Evolutionary conservation across 148 eudicot species (phyloP), one percentile per base, ranked within the genome.

Genomic region (Rhododendron henanense): DNA sequence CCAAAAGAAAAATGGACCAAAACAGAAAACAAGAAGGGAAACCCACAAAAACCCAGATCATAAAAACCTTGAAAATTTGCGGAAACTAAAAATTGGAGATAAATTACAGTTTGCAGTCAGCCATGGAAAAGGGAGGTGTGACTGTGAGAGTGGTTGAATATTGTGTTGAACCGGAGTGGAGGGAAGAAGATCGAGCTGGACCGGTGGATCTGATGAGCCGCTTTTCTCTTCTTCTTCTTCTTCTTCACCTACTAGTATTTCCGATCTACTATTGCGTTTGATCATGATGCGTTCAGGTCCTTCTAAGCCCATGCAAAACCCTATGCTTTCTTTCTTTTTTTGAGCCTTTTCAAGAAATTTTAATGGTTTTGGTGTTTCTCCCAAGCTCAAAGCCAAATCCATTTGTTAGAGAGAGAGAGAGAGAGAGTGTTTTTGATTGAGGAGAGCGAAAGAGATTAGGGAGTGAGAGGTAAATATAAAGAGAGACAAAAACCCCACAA

Each of bases 381-480:
- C 93, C 73, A 90, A 86, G 87, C 91, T 91, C 88, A 91, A 79
- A 80, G 86, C 93, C 79, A 91, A 85, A 86, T 91, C 93, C 93
- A 91, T 91, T 16, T 14, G 6, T 10, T 33, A 28, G 37, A 69
- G 74, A 61, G 71, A n/a, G 71, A 65, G 71, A 69, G 53, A 25
- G 33, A 51, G 57, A 51, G 57, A 14, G 77, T 47, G 50, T 47
- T 13, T 75, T 37, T 75, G 44, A 33, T 35, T 5, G 23, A 35
- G 23, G 47, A 16, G 78, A 75, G 78, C 6, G 48, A 75, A 45
- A 63, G 13, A 48, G 83, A 82, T 3, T 48, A 67, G 57, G 80
- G 41, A 51, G n/a, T 9, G 47, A 21, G 79, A 39, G 15, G n/a
- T 75, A 33, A 75, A 84, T 67, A 75, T 28, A 51, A 37, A 59